Evolutionary conservation across 495 filamentous ascomycete genomes (phyloP), one percentile per base, ranked within the genome.

Genomic region (Recurvomyces mirabilis): DNA sequence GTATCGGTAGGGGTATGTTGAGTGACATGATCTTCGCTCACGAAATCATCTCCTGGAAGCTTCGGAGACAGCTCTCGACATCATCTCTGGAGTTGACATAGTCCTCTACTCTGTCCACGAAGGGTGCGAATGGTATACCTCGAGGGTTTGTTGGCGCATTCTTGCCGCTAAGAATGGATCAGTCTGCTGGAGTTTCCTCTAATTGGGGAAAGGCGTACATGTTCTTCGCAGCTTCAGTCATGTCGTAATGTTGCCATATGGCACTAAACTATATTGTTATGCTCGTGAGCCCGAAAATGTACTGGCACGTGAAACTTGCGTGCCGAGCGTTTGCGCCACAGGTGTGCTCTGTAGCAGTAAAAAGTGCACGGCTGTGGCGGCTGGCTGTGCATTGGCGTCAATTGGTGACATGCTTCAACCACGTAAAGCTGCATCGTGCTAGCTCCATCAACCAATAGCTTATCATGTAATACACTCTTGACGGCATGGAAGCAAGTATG

Each of bases 11-110:
- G 14, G 21, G 10, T n/a, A 30, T 12, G 10, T 11, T n/a, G 22
- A 31, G 22, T 19, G 19, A 21, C 6, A 44, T 3, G 4, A 38
- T 32, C 17, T 38, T 36, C 29, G 62, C 74, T 54, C 66, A 83
- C 80, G 89, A 87, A 54, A 98, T 96, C 93, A 98, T 94, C 71
- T 98, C 91, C 64, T 96, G 91, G 64, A 98, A 96, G 57, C 74
- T 87, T 60, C 82, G 80, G 55, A 98, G 71, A 20, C 87, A 94
- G 18, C 74, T 67, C 61, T 96, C 91, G 51, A 96, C 91, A 46
- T 96, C 85, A 4, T 74, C 77, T 17, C 89, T 78, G 7, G 81
- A 77, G 47, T 86, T 71, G 53, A 96, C 83, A 67, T 94, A 96
- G 68, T 95, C 87, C 70, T 85, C 78, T 42, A 98, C 89, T 61